These are phyloP conservation scores for Strobilomyces confusus DNA, from an alignment of 768 basidiomycete genomes.

Conservation along the genomic window DNA sequence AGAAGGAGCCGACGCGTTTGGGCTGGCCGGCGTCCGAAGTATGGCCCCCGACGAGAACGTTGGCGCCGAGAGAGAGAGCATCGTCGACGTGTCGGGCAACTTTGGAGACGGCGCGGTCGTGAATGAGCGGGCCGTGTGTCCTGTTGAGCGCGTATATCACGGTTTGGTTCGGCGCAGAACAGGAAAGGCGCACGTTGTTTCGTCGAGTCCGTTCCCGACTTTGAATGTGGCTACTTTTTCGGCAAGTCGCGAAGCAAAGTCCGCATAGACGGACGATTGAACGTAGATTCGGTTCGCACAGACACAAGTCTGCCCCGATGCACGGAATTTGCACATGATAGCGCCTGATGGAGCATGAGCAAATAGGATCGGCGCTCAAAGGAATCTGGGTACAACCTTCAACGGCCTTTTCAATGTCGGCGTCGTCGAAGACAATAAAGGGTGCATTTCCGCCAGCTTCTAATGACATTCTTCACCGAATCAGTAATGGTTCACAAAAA, in stretches of 20 bases:
- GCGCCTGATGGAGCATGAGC: slow-evolving; percentile 45
- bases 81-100: slow-evolving; percentile 84
- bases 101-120: slow-evolving; percentile 80
- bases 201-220: slow-evolving; percentile 83
- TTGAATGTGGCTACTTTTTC: slow-evolving; percentile 82
- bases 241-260: slow-evolving; percentile 84
- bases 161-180: not conserved
- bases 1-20: slow-evolving; percentile 53
- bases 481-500: not conserved
- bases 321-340: slow-evolving; percentile 75
- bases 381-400: slow-evolving; percentile 45
- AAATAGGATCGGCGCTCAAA: not conserved
- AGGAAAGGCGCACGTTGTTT: slow-evolving; percentile 52
- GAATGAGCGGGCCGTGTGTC: slow-evolving; percentile 95
- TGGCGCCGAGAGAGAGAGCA: slow-evolving; percentile 80
- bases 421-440: slow-evolving; percentile 97
- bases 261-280: slow-evolving; percentile 86
- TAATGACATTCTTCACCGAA: slow-evolving; percentile 49
- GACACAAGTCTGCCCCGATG: slow-evolving; percentile 79
- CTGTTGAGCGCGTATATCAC: slow-evolving; percentile 32
- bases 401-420: slow-evolving; percentile 89
- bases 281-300: slow-evolving; percentile 93
- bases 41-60: slow-evolving; percentile 87
- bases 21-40: slow-evolving; percentile 39
- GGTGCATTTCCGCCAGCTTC: slow-evolving; percentile 95